Conservation (phyloP, 768 basidiomycete genomes). For the Tylopilus rubrobrunneus region DNA sequence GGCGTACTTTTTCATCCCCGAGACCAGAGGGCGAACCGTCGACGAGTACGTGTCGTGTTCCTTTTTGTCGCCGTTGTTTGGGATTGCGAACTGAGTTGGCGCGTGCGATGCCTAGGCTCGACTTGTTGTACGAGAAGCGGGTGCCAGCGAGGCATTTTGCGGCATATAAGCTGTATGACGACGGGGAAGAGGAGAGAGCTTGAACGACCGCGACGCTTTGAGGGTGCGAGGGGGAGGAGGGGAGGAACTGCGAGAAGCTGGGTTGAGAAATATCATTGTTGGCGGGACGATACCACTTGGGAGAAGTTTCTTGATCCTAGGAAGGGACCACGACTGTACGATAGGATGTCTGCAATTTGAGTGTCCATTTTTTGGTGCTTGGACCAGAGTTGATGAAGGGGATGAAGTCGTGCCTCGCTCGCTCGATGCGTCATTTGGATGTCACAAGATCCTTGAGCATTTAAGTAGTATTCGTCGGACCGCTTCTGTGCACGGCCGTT, state of each 20-base stretch:
- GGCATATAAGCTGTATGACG: constrained; percentile 15
- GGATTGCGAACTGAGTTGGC: neutral
- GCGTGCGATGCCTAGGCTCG: constrained; percentile 16
- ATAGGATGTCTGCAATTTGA: neutral
- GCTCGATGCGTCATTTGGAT: no score
- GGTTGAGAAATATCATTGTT: neutral
- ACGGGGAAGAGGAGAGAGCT: neutral
- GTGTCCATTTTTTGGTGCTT: no score
- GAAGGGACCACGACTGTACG: neutral
- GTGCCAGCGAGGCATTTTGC: constrained; percentile 29
- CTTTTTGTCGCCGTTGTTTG: neutral
- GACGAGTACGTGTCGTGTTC: constrained; percentile 24
- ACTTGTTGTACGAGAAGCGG: constrained; percentile 29
- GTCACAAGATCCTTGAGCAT: no score
- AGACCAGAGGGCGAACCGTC: constrained; percentile 26
- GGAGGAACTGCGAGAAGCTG: neutral
- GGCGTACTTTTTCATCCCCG: constrained; percentile 27
- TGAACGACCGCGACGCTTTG: neutral
- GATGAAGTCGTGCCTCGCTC: no score
- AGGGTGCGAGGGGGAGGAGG: neutral
- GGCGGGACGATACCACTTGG: neutral
- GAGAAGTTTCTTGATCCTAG: neutral
- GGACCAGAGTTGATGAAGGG: no score
- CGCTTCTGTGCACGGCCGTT: no score
- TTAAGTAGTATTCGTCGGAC: no score